Percentiles rank a stretch among this genome's conserved stretches.
phyloP scores from a whole-genome alignment of 2,329 filamentous ascomycete species.

The Venturia asperata region DNA sequence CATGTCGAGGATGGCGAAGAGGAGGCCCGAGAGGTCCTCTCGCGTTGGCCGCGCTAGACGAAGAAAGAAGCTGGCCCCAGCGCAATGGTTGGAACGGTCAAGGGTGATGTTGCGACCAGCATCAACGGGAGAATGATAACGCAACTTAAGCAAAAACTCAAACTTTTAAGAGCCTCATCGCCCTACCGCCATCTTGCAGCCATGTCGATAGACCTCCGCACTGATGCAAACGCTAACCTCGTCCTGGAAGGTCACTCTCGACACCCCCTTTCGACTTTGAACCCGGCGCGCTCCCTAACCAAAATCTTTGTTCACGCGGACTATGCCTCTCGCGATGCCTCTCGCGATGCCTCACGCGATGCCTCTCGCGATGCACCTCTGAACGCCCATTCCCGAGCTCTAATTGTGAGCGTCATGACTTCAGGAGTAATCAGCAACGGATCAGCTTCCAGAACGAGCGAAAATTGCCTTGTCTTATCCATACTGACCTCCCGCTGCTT shows the following conservation, averaged over 20 bases:
- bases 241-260: neutral
- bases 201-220: neutral
- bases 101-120: neutral
- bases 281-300: neutral
- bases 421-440: no score
- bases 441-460: no score
- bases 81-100: no score
- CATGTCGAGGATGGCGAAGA: no score
- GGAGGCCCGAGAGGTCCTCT: neutral
- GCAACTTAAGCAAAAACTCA: no score
- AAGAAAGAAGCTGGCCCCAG: neutral
- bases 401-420: neutral
- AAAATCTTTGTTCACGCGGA: neutral
- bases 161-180: no score
- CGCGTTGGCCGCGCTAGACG: neutral
- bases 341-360: no score
- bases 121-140: neutral
- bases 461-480: no score
- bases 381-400: neutral
- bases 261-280: neutral
- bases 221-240: neutral
- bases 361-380: neutral
- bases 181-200: no score
- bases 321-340: neutral
- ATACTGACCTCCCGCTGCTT: no score